Percentiles rank a stretch among this genome's conserved stretches.
Evolutionary conservation across 768 basidiomycete genomes (phyloP).

Genomic region (Leccinum broughii): DNA sequence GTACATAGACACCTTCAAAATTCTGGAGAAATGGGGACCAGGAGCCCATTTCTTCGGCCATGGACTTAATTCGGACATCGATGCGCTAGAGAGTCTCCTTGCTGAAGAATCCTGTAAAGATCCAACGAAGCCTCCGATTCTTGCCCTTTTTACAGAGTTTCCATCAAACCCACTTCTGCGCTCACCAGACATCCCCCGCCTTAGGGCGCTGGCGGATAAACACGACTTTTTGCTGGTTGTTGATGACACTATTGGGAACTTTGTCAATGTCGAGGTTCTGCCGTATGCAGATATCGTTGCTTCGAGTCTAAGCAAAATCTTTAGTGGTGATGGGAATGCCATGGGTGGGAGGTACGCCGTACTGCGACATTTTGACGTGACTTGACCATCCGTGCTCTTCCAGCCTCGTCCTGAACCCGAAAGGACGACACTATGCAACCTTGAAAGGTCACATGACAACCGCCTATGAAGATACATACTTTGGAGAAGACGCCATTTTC

Average conservation of each 20-base stretch:
- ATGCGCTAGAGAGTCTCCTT: conserved; percentile 66
- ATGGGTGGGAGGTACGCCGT: conserved; percentile 91
- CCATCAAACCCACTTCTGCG: conserved; percentile 93
- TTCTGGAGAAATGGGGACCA: conserved; percentile 94
- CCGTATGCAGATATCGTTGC: conserved; percentile 87
- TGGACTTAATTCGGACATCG: conserved; percentile 75
- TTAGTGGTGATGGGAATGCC: conserved; percentile 92
- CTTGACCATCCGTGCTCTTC: neutral
- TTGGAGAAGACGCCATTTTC: conserved; percentile 88
- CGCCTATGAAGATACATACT: conserved; percentile 84
- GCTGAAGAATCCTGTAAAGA: conserved; percentile 41
- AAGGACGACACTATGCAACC: conserved; percentile 60
- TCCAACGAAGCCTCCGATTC: conserved; percentile 54
- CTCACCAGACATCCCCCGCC: conserved; percentile 72
- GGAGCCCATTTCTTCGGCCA: conserved; percentile 88
- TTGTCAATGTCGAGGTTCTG: conserved; percentile 88
- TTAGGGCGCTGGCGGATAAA: conserved; percentile 81
- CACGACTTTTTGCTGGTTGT: conserved; percentile 86
- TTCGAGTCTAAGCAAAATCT: conserved; percentile 91
- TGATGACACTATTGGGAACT: conserved; percentile 95
- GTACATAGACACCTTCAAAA: conserved; percentile 93
- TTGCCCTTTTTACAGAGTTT: conserved; percentile 90
- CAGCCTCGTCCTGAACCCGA: conserved; percentile 88
- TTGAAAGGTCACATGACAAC: conserved; percentile 62
- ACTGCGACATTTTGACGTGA: neutral